Conservation (phyloP, 2,329 filamentous ascomycete genomes). For the Septoria linicola region DNA sequence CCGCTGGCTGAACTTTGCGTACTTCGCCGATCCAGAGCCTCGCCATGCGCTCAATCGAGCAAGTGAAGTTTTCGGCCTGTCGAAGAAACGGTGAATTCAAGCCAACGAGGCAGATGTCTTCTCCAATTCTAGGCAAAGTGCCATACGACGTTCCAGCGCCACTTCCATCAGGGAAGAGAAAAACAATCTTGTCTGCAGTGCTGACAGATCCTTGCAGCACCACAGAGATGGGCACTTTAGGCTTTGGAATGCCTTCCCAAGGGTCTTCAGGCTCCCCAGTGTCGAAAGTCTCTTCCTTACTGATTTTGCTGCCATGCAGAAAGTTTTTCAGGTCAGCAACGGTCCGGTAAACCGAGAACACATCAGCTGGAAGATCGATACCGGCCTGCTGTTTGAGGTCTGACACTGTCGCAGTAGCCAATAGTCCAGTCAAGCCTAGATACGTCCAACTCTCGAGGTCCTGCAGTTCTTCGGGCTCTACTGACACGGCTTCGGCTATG, state of each 20-base stretch:
- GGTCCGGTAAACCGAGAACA: conserved; percentile 30
- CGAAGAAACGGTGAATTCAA: conserved; percentile 36
- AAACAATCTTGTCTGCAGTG: conserved; percentile 23
- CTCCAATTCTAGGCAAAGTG: conserved; percentile 41
- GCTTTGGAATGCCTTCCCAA: conserved; percentile 35
- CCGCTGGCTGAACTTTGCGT: conserved; percentile 48
- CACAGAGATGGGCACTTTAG: conserved; percentile 34
- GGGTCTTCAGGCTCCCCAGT: conserved; percentile 30
- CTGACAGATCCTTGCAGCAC: conserved; percentile 30
- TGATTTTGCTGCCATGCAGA: conserved; percentile 14
- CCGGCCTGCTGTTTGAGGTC: conserved; percentile 31
- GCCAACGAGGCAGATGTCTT: conserved; percentile 51
- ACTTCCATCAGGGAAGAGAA: conserved; percentile 49
- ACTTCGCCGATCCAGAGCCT: conserved; percentile 32
- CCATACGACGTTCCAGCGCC: conserved; percentile 49
- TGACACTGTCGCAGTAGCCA: conserved; percentile 32
- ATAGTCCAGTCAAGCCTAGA: conserved; percentile 32
- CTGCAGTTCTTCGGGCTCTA: conserved; percentile 32
- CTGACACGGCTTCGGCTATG: conserved; percentile 33
- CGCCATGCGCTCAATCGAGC: conserved; percentile 34
- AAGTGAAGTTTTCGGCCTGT: conserved; percentile 32
- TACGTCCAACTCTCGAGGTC: conserved; percentile 37
- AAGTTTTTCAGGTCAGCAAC: conserved; percentile 31
- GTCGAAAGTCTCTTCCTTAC: background rate
- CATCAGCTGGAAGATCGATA: conserved; percentile 25